Conservation (phyloP, 164 flowering plant genomes). For the Warburgia ugandensis region DNA sequence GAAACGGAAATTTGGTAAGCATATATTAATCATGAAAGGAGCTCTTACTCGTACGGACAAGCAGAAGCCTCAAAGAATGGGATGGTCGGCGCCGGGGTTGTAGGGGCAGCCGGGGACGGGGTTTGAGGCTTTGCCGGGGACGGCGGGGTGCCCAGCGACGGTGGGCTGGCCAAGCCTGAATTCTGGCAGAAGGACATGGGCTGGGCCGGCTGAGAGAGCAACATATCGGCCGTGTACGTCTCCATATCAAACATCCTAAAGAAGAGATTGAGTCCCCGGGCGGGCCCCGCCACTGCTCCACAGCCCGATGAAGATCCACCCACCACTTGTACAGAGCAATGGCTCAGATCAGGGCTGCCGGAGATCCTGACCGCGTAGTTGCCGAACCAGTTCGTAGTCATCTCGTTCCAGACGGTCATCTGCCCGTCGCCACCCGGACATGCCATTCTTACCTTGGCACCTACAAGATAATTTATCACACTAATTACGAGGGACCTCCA, state of each 20-base stretch:
- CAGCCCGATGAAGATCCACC: conserved; percentile 36
- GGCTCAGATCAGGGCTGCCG: conserved; percentile 58
- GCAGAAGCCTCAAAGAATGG: conserved; percentile 52
- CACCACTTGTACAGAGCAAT: conserved; percentile 55
- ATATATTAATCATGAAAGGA: no score
- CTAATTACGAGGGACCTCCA: no score
- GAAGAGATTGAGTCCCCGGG: conserved; percentile 34
- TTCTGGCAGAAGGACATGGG: conserved; percentile 69
- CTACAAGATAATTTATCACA: conserved; percentile 20
- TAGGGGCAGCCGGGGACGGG: no score
- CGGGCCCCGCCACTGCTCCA: conserved; percentile 51
- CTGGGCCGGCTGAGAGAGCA: conserved; percentile 70
- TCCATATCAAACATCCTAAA: conserved; percentile 60
- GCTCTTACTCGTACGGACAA: conserved; percentile 60
- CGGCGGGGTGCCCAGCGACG: no score
- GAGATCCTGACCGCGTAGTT: conserved; percentile 55
- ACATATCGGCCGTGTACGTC: conserved; percentile 51
- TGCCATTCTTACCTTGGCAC: conserved; percentile 58
- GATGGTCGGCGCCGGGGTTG: conserved; percentile 9
- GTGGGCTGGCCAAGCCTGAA: conserved; percentile 22
- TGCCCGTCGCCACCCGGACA: conserved; percentile 59
- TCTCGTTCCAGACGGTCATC: conserved; percentile 41
- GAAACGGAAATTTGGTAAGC: no score
- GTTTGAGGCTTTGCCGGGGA: no score
- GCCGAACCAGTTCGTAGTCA: conserved; percentile 66